Base-by-base conservation (phyloP, 139 green algal genomes). In the Pseudopediastrum boryanum region DNA sequence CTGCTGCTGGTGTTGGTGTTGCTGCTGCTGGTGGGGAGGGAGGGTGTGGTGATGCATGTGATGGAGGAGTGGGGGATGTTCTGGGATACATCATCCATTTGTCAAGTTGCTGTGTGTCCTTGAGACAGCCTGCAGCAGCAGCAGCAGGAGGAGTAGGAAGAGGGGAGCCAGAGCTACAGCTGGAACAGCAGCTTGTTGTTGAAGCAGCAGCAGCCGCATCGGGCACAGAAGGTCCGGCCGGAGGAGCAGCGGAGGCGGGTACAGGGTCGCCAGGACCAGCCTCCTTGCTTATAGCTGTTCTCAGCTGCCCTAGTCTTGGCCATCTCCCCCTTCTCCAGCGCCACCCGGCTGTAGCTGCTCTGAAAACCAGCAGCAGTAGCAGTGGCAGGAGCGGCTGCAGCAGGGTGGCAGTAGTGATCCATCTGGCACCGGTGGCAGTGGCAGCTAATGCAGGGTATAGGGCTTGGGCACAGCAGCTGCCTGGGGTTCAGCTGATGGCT, bases 401-500 rank as follows among this genome's bases (percentile, higher is more conserved):
- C 48, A 75, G 64, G 12, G 29, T 89, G 50, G 38, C 81, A 23
- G 62, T 63, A 4, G 61, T 85, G 12, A 48, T 78, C 36, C 84
- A 92, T 65, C 23, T 90, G 58, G 74, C 29, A 13, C 2, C 70
- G 3, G 19, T 64, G n/a, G 27, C 33, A 3, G 41, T 86, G 38
- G 64, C 66, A 23, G 51, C 35, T 42, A 70, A 36, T 1, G 4
- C 31, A 2, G 19, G 41, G 16, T 83, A 87, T 51, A 64, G 52
- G 1, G 4, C 2, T 0, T 83, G 78, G 83, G 39, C 54, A 6
- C 46, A 51, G n/a, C 48, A 56, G n/a, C 70, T 90, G 61, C 75
- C 84, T 23, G 79, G 76, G 23, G 63, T 81, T 41, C 81, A 89
- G 71, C 46, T 91, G 25, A n/a, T n/a, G n/a, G n/a, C 12, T 42